Conservation (phyloP, 164 flowering plant species). For the Liquidambar formosana region DNA sequence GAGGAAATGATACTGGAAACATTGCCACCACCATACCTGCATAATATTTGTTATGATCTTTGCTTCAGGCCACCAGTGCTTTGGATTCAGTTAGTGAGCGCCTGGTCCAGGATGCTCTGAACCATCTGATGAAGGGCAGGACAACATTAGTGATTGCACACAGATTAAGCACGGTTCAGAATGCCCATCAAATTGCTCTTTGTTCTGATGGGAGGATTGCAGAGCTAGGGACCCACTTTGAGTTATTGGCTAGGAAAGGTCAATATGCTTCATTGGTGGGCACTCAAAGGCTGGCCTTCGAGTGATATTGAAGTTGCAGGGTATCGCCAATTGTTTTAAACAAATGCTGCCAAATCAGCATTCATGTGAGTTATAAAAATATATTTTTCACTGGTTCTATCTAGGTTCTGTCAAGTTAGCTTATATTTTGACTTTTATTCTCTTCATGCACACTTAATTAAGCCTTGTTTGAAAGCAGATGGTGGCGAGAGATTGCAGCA, state of each 20-base stretch:
- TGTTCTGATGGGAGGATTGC: conserved; percentile 78
- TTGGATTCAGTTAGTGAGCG: conserved; percentile 89
- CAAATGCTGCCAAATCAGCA: background rate
- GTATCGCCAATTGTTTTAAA: background rate
- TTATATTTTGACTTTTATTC: background rate
- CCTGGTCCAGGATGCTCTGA: conserved; percentile 84
- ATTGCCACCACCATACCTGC: background rate
- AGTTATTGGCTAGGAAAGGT: conserved; percentile 70
- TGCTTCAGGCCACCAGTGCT: conserved; percentile 88
- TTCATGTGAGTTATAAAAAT: background rate
- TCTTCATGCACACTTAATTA: no score
- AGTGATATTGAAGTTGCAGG: conserved; percentile 32
- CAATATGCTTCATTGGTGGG: conserved; percentile 85
- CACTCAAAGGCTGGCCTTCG: conserved; percentile 92
- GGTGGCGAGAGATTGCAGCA: background rate
- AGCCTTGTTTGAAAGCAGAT: background rate
- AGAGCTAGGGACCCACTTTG: conserved; percentile 86
- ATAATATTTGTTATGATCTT: conserved; percentile 1
- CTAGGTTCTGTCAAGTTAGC: no score
- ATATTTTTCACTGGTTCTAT: background rate
- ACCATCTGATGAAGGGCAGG: conserved; percentile 83
- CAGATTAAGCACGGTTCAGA: conserved; percentile 94
- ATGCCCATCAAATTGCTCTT: conserved; percentile 89
- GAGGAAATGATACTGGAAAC: background rate
- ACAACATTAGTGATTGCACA: conserved; percentile 96